Base-by-base conservation (phyloP, 1,139 yeast species). In the Candida mesenterica region DNA sequence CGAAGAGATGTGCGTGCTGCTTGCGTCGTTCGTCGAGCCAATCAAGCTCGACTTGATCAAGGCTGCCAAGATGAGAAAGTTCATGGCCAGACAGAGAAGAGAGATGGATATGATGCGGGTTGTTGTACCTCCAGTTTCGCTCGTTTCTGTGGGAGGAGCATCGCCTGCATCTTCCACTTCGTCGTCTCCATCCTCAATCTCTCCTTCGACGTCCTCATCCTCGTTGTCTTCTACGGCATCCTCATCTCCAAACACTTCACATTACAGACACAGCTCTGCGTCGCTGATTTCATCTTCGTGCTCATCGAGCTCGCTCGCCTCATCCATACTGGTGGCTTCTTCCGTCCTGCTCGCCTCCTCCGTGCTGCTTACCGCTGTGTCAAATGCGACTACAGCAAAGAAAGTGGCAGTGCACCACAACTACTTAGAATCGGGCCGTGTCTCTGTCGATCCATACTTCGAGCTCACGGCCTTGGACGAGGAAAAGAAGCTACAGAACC, bases 21-120 rank as follows among this genome's bases (percentile, higher is more conserved):
- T 82, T 50, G 66, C 62, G 42, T 59, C 66, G 41, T 75, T 81
- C 64, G 65, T 81, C 46, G 78, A 74, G 31, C 89, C 89, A 36
- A 79, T 82, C 58, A 77, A 72, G 49, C 61, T 62, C 33, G 85
- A 79, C 45, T 59, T 82, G 52, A 66, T 71, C 55, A 70, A 57
- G 43, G 45, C 62, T 13, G 53, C 56, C 43, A 65, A 64, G 57
- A 53, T 68, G 64, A 61, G 63, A 44, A 57, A 53, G 43, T 65
- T 53, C 49, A 50, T 65, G 40, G 43, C 49, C 30, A 52, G 56
- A 32, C 65, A 62, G 44, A 37, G 40, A 19, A 19, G 22, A 19
- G 22, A 19, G 9, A 19, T 19, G 22, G 22, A 19, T 6, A n/a
- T n/a, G n/a, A n/a, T n/a, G n/a, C n/a, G n/a, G n/a, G n/a, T n/a